Evolutionary conservation across 257 asterid genomes (phyloP).

Genomic region (Striga asiatica): DNA sequence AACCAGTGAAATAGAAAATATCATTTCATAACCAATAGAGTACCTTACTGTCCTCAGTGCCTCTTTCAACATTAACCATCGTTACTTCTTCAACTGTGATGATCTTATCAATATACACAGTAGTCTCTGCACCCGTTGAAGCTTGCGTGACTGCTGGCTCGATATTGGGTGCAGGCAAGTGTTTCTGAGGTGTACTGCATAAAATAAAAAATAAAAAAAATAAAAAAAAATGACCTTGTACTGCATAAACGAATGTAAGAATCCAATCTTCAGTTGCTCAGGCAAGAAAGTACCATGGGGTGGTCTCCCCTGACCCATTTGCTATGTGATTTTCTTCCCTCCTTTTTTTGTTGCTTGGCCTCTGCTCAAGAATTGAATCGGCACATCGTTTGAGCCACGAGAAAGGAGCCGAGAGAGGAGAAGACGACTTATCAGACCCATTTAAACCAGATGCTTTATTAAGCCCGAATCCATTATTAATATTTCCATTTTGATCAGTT

Average conservation of each 20-base stretch:
- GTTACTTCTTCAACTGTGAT: constrained; percentile 58
- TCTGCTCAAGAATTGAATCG: constrained; percentile 72
- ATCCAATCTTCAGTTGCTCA: constrained; percentile 6
- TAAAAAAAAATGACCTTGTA: constrained; percentile 1
- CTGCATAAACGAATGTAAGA: constrained; percentile 15
- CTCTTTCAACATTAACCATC: constrained; percentile 32
- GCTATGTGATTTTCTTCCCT: constrained; percentile 40
- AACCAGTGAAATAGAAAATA: background rate
- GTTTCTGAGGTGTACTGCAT: constrained; percentile 26
- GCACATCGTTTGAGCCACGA: constrained; percentile 91
- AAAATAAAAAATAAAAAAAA: background rate
- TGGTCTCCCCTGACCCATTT: constrained; percentile 27
- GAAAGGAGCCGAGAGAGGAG: constrained; percentile 69
- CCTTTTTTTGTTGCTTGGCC: constrained; percentile 48
- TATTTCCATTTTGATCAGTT: constrained; percentile 27
- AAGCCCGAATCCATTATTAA: constrained; percentile 32
- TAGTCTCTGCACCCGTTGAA: constrained; percentile 36
- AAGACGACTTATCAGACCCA: constrained; percentile 33
- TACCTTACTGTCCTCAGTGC: constrained; percentile 38
- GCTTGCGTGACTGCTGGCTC: constrained; percentile 19
- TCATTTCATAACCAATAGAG: background rate
- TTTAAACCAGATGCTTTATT: constrained; percentile 19
- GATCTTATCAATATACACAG: constrained; percentile 56
- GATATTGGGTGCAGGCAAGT: constrained; percentile 22
- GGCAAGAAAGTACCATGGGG: constrained; percentile 33